These are phyloP conservation scores for Diphasiastrum complanatum DNA, from an alignment of 83 land plant genomes.

Conservation along the genomic window DNA sequence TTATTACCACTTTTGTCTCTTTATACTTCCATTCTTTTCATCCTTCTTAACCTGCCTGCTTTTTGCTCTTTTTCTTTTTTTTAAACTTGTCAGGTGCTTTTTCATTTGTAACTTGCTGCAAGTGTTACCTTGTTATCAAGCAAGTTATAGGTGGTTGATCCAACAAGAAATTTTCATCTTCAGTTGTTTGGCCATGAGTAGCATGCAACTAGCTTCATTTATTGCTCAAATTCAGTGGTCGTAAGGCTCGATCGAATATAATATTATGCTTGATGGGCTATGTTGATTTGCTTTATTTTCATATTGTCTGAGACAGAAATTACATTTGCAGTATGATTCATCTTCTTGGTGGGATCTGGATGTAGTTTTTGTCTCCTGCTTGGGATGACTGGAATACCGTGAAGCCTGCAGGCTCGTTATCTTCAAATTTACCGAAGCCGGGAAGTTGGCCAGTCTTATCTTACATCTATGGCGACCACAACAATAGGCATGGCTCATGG, in stretches of 20 bases:
- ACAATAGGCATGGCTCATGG: not conserved
- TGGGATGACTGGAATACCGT: not conserved
- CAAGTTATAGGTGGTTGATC: no score
- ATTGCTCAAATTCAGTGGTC: no score
- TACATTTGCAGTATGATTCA: not conserved
- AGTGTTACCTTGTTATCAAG: no score
- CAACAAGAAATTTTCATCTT: no score
- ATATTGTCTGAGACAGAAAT: not conserved
- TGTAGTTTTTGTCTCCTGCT: not conserved
- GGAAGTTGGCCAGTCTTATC: conserved; percentile 8
- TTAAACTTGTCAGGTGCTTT: no score
- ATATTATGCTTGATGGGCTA: not conserved
- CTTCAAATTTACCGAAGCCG: conserved; percentile 11
- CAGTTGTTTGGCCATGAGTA: no score
- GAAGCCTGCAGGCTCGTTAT: not conserved
- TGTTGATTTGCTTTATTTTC: not conserved
- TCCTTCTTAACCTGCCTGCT: no score
- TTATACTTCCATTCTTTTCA: no score
- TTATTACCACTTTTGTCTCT: not conserved
- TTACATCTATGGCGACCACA: conserved; percentile 2
- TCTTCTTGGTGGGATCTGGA: not conserved
- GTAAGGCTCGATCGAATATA: not conserved
- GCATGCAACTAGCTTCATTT: no score
- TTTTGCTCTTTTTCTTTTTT: no score
- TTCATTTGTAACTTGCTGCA: no score